phyloP scores from a whole-genome alignment of 2,329 filamentous ascomycete species.

The Aspergillus hortae region DNA sequence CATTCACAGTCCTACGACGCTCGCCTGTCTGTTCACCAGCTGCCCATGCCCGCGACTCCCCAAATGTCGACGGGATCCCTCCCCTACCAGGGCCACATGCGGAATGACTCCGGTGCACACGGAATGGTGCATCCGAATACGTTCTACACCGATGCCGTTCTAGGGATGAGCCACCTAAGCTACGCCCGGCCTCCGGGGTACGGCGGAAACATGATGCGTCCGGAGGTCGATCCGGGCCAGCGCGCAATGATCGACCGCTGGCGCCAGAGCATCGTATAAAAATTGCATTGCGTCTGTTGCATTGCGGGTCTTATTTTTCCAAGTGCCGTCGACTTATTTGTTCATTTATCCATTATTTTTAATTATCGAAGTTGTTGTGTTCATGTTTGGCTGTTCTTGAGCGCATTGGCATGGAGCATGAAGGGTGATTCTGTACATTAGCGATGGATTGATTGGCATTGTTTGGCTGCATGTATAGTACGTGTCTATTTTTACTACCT shows the following conservation, averaged over 20 bases:
- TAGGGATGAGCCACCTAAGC: conserved; percentile 24
- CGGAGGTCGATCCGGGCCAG: conserved; percentile 47
- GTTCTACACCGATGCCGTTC: conserved; percentile 25
- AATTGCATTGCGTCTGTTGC: background rate
- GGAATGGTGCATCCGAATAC: conserved; percentile 23
- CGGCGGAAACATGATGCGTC: conserved; percentile 26
- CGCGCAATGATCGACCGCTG: conserved; percentile 59
- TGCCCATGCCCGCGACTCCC: conserved; percentile 21
- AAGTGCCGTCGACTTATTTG: background rate
- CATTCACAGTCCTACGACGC: conserved; percentile 18
- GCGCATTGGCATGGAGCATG: background rate
- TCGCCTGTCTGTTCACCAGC: conserved; percentile 30
- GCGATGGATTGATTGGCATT: background rate
- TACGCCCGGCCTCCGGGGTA: conserved; percentile 24
- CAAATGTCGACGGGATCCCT: conserved; percentile 11
- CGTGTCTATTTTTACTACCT: no score
- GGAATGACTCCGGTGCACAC: conserved; percentile 23
- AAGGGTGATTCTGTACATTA: background rate
- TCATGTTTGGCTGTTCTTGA: conserved; percentile 5
- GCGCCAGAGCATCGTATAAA: conserved; percentile 45
- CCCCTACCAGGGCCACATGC: conserved; percentile 16
- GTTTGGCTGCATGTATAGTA: background rate
- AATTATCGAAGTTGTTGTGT: background rate
- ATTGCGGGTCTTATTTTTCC: background rate
- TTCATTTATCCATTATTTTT: background rate